phyloP scores from a whole-genome alignment of 371 early-diverging fungal species.

The Haplosporangium sp. region DNA sequence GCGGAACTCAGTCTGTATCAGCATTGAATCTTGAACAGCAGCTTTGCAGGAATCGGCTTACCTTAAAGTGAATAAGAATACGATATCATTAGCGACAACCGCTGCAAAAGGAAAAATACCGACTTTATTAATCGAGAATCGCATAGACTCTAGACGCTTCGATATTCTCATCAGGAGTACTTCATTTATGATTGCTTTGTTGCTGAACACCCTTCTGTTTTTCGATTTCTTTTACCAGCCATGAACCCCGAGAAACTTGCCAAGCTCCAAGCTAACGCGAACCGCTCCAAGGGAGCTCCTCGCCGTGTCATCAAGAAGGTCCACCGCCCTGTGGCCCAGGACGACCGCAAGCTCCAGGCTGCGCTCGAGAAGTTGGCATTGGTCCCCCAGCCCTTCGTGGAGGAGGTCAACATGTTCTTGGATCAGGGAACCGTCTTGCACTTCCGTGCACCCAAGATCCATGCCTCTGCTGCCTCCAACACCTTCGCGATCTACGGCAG shows the following conservation, averaged over 20 bases:
- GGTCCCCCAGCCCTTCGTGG: slow-evolving; percentile 88
- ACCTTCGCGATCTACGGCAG: slow-evolving; percentile 93
- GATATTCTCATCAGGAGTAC: too few species aligned
- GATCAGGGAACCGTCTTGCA: slow-evolving; percentile 94
- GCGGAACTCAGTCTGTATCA: too few species aligned
- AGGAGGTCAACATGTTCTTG: slow-evolving; percentile 99
- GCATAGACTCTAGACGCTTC: too few species aligned
- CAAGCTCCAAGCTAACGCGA: slow-evolving; percentile 92
- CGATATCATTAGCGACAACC: too few species aligned
- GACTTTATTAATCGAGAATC: too few species aligned
- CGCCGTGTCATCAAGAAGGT: slow-evolving; percentile 93
- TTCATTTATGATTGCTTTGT: too few species aligned
- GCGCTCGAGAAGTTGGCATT: slow-evolving; percentile 90
- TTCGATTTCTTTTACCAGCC: too few species aligned
- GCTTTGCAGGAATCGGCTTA: too few species aligned
- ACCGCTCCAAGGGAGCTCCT: slow-evolving; percentile 92
- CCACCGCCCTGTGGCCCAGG: slow-evolving; percentile 74
- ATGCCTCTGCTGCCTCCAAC: slow-evolving; percentile 88
- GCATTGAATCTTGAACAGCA: too few species aligned
- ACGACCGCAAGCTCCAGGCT: slow-evolving; percentile 92
- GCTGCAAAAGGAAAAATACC: too few species aligned
- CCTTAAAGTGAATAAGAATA: too few species aligned
- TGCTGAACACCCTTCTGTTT: too few species aligned
- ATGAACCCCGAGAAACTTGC: slow-evolving; percentile 98
- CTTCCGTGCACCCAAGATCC: slow-evolving; percentile 91